Base-by-base conservation (phyloP, 495 filamentous ascomycete genomes). In the Penicillium malachiteum region DNA sequence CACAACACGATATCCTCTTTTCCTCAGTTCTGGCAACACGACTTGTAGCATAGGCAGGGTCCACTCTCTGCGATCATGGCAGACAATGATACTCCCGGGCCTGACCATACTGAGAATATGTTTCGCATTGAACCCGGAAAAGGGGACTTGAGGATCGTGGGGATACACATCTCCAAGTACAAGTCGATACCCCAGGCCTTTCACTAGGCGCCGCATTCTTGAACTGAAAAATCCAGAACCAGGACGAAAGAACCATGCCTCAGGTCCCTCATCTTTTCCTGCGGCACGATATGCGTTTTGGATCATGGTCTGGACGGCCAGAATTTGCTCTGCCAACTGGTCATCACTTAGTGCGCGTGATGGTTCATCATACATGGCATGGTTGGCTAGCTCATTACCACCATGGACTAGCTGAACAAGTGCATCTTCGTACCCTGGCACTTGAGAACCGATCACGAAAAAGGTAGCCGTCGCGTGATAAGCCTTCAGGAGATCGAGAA, bases 101-200 rank as follows among this genome's bases (percentile, higher is more conserved):
- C 77, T 68, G 30, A 90, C 68, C 86, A 91, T 90, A 65, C 87
- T 89, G 60, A 93, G 64, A 3, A 96, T 79, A 76, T 94, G 90
- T 49, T 73, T 76, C n/a, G 87, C 85, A 75, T 96, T 96, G 50
- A 92, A 50, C 58, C 76, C 76, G 65, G 79, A 72, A 62, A 77
- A 86, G 17, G 71, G 70, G 34, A 96, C 83, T 74, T 92, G 89
- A 44, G 91, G 81, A 71, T 96, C 91, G 71, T 95, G 90, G 12
- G 91, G 91, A 68, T 92, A 95, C 32, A 94, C 86, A 66, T 84
- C 86, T 12, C 91, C 91, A 33, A 96, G 72, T 13, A 92, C 87
- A 3, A 92, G 61, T 40, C 76, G 64, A 65, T 88, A 90, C 0
- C 84, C 84, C 42, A 90, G 50, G 44, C 59, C 67, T 16, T 63